A percentile compares a stretch with the other conserved stretches of the same genome.
phyloP scores from a whole-genome alignment of 2,329 filamentous ascomycete species.

The Chaetomium globosum region DNA sequence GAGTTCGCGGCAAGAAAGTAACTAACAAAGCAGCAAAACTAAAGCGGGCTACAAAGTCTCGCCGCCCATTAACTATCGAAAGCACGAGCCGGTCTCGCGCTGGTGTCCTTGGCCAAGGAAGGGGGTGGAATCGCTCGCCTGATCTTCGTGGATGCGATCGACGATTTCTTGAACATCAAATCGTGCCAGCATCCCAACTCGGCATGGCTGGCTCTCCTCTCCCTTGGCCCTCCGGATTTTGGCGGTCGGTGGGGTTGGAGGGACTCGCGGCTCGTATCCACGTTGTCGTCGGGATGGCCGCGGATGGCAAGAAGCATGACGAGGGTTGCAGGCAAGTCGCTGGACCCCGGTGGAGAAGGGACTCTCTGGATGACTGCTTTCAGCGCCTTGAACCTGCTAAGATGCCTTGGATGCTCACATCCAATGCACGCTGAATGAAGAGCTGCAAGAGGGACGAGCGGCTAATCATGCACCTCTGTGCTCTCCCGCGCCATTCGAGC shows the following conservation, averaged over 20 bases:
- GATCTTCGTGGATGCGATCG: conserved; percentile 23
- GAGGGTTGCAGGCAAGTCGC: neutral
- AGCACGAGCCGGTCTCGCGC: conserved; percentile 4
- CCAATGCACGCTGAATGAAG: conserved; percentile 25
- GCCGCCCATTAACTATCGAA: conserved; percentile 6
- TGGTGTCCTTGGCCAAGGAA: neutral
- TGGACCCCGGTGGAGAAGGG: conserved; percentile 3
- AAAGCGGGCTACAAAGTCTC: neutral
- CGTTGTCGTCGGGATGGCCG: conserved; percentile 13
- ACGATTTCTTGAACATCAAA: conserved; percentile 9
- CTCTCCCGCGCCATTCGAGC: conserved; percentile 16
- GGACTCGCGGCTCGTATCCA: conserved; percentile 21
- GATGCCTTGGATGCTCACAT: conserved; percentile 22
- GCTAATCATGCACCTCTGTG: conserved; percentile 20
- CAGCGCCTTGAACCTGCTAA: conserved; percentile 14
- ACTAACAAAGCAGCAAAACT: neutral
- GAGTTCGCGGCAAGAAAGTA: neutral
- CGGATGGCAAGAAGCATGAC: conserved; percentile 7
- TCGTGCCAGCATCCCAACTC: conserved; percentile 1
- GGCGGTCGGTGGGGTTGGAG: neutral
- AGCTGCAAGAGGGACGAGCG: conserved; percentile 22
- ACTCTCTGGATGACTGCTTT: neutral
- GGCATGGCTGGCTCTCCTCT: conserved; percentile 13
- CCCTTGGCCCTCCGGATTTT: neutral
- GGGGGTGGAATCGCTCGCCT: conserved; percentile 10